Conservation (phyloP, 1,284 basidiomycete species). For the Grifola frondosa region DNA sequence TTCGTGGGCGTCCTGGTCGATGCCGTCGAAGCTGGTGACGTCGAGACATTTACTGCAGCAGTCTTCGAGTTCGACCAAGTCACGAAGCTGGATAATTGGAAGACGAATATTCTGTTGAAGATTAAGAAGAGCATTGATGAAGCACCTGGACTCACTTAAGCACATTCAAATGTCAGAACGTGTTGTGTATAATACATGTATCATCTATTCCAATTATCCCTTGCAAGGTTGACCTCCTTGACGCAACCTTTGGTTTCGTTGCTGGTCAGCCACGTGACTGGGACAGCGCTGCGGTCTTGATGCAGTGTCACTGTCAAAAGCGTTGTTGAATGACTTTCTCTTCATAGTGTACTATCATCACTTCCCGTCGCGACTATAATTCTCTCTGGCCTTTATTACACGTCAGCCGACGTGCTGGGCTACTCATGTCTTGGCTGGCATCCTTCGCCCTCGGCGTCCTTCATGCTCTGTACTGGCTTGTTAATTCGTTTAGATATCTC, state of each 20-base stretch:
- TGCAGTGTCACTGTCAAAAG: too few relatives aligned
- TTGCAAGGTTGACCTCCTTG: neutral
- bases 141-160: slow-evolving; percentile 49
- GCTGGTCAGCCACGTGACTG: too few relatives aligned
- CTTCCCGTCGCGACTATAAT: too few relatives aligned
- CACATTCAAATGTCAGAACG: neutral
- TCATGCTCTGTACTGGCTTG: slow-evolving; percentile 55
- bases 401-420: slow-evolving; percentile 9
- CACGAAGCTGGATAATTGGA: slow-evolving; percentile 92
- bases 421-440: slow-evolving; percentile 38
- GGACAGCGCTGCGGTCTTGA: too few relatives aligned
- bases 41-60: slow-evolving; percentile 75
- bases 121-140: slow-evolving; percentile 82
- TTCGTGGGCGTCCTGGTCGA: slow-evolving; percentile 79
- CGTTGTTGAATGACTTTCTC: too few relatives aligned
- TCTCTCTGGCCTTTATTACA: too few relatives aligned
- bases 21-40: slow-evolving; percentile 78
- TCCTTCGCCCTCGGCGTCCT: slow-evolving; percentile 48
- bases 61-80: slow-evolving; percentile 87
- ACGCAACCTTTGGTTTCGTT: neutral
- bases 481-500: slow-evolving; percentile 42
- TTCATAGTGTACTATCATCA: neutral
- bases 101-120: slow-evolving; percentile 84
- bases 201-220: slow-evolving; percentile 3
- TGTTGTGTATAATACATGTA: neutral